Conservation (phyloP, 345 rosid species). For the Lenwebbia sp. region DNA sequence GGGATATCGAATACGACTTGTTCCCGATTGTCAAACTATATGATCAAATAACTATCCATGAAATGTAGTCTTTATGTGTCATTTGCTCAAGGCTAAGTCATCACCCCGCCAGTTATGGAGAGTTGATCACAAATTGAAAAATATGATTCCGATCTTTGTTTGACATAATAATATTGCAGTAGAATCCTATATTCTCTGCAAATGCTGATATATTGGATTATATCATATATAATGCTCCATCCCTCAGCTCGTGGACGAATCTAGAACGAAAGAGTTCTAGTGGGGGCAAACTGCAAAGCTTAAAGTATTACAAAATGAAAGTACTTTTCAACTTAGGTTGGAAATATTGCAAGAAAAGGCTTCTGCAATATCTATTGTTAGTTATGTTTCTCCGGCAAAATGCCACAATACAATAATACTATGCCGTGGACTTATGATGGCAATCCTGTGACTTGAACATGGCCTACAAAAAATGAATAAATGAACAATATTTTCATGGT, state of each 20-base stretch:
- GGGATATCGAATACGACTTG: too few species aligned
- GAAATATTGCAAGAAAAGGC: too few species aligned
- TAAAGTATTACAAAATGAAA: neutral
- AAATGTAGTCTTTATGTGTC: neutral
- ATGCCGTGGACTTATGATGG: too few species aligned
- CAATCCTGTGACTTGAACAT: too few species aligned
- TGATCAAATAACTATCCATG: neutral
- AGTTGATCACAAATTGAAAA: too few species aligned
- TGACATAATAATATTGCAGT: neutral
- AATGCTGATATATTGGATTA: neutral
- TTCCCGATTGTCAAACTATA: too few species aligned
- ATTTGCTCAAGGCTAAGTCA: neutral
- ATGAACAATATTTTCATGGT: too few species aligned
- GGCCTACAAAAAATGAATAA: too few species aligned
- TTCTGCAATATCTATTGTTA: too few species aligned
- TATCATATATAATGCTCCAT: neutral
- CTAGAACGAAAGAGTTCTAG: neutral
- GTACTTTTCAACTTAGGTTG: too few species aligned
- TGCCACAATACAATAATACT: too few species aligned
- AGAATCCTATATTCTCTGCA: neutral
- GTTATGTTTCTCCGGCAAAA: too few species aligned
- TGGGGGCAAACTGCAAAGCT: neutral
- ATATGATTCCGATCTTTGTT: neutral
- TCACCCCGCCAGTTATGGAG: neutral
- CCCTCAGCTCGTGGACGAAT: neutral